Evolutionary conservation across 371 early-diverging fungal genomes (phyloP).

Genomic region (Actinomortierella wolfii): DNA sequence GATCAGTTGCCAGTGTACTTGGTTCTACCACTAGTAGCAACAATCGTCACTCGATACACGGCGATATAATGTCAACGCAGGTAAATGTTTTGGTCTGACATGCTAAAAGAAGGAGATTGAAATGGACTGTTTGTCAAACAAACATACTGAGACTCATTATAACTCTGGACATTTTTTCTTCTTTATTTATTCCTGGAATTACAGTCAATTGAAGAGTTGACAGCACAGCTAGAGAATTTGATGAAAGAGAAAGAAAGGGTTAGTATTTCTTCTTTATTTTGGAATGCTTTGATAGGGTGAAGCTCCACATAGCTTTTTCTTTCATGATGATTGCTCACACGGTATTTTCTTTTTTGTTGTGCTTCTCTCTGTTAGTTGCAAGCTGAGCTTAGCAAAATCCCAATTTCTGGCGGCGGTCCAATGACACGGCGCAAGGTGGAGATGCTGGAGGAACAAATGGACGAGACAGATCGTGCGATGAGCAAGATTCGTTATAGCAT

Average conservation of each 20-base stretch:
- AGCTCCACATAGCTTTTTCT: too few relatives aligned
- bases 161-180: neutral
- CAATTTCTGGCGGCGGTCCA: conserved; percentile 59
- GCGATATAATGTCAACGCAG: conserved; percentile 3
- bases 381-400: conserved; percentile 61
- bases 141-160: too few relatives aligned
- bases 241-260: conserved; percentile 39
- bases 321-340: neutral
- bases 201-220: conserved; percentile 32
- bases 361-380: conserved; percentile 44
- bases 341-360: neutral
- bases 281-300: too few relatives aligned
- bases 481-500: conserved; percentile 50
- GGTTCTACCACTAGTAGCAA: neutral
- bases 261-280: neutral
- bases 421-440: conserved; percentile 56
- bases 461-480: conserved; percentile 55
- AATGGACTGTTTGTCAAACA: too few relatives aligned
- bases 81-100: too few relatives aligned
- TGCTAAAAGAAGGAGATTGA: too few relatives aligned
- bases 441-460: conserved; percentile 59
- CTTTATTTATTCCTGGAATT: neutral
- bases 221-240: conserved; percentile 23
- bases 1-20: conserved; percentile 19
- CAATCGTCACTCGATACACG: conserved; percentile 29